Evolutionary conservation across 176 grass and related monocot species (phyloP), one percentile per base, ranked within the genome.

Genomic region (Alloteropsis semialata): DNA sequence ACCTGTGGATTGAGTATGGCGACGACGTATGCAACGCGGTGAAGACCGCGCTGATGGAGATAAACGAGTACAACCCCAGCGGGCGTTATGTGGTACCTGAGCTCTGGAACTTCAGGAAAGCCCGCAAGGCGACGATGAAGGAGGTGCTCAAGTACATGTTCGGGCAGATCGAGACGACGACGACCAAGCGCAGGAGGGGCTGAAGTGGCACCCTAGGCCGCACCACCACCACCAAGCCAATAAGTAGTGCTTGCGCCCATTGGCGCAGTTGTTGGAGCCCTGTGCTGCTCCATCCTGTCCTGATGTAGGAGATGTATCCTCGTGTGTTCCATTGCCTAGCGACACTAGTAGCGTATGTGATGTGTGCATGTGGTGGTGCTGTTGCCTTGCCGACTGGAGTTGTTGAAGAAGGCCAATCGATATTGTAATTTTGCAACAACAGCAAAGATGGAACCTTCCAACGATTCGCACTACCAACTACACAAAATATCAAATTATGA

Each of bases 41-140:
- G 69, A 97, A 94, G 91, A 88, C 65, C 14, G 89, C 89, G 46
- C 81, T 94, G 38, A 22, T 58, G 2, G 94, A 97, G 83, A 29
- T 97, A 50, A 97, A 97, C 0, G 94, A 94, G 38, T 97, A 97
- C 76, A 97, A 97, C 48, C 65, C 91, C 4, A 97, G 94, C 7
- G 91, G 87, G 14, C 84, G 91, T 24, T 94, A 94, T 11, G 91
- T 84, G 8, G 82, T 92, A 55, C 3, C 82, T 3, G 94, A 97
- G 58, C 87, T 97, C 42, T 97, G 94, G 91, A 94, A 97, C 59
- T 97, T 94, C 59, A 90, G 83, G 42, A 82, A 94, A 79, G 60
- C 55, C 10, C 69, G 94, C 3, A 97, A 88, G 72, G 94, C 89
- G 43, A 94, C 94, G 0, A 55, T 92, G 87, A 92, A 97, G 77